Evolutionary conservation across 2,329 filamentous ascomycete species (phyloP).

Genomic region (Tolypocladium ophioglossoides): DNA sequence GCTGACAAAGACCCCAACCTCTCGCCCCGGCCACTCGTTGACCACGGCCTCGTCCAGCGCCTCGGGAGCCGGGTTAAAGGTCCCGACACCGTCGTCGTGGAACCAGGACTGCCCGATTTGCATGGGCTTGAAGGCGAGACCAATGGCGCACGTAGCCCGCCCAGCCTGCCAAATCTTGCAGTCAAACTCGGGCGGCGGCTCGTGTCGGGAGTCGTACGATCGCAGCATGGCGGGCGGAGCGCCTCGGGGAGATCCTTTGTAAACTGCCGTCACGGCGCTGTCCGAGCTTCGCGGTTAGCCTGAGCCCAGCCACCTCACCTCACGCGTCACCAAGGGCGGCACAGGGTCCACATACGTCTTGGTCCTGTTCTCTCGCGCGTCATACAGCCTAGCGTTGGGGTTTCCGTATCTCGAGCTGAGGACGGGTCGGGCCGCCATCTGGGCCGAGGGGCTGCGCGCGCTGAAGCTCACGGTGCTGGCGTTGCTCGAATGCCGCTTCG

Average conservation of each 20-base stretch:
- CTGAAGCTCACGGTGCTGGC: conserved; percentile 78
- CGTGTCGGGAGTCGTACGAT: conserved; percentile 90
- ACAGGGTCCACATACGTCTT: conserved; percentile 60
- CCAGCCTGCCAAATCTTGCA: conserved; percentile 97
- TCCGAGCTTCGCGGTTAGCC: not conserved
- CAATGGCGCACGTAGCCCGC: conserved; percentile 83
- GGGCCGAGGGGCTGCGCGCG: conserved; percentile 48
- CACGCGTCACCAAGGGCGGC: not conserved
- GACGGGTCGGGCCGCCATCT: conserved; percentile 38
- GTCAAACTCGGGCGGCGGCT: conserved; percentile 82
- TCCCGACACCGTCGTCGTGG: conserved; percentile 83
- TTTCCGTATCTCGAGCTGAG: conserved; percentile 60
- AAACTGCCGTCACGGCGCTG: conserved; percentile 83
- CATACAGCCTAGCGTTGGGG: conserved; percentile 79
- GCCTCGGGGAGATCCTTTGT: conserved; percentile 66
- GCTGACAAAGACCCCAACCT: conserved; percentile 85
- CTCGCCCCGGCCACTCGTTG: conserved; percentile 91
- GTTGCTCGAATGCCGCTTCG: conserved; percentile 60
- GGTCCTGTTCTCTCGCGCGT: conserved; percentile 72
- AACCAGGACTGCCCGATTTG: conserved; percentile 89
- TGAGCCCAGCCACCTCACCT: no score
- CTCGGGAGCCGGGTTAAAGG: conserved; percentile 81
- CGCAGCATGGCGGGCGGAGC: conserved; percentile 65
- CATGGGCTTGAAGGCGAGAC: conserved; percentile 91
- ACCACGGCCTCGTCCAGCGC: conserved; percentile 81